These are phyloP conservation scores for Ustilago loliicola DNA, from an alignment of 1,284 basidiomycete genomes.

Conservation along the genomic window DNA sequence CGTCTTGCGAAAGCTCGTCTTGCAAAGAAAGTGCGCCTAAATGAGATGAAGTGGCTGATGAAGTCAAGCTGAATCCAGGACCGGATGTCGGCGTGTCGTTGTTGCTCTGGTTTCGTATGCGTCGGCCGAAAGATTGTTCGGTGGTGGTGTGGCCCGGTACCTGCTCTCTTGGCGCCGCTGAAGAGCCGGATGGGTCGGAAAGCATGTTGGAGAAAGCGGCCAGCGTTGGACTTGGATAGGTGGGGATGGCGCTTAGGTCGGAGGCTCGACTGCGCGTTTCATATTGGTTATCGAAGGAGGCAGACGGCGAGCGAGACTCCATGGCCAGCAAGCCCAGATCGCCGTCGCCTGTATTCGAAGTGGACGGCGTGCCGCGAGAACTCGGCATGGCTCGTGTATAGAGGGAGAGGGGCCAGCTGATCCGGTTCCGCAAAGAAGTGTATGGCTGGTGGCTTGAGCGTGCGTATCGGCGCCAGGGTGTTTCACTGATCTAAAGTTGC, in stretches of 20 bases:
- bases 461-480: background rate
- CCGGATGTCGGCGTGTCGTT: background rate
- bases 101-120: background rate
- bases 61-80: constrained; percentile 6
- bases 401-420: background rate
- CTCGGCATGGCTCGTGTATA: constrained; percentile 12
- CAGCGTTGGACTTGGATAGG: constrained; percentile 12
- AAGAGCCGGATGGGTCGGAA: background rate
- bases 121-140: background rate
- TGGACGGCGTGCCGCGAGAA: constrained; percentile 9
- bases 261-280: background rate
- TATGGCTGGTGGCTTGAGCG: background rate
- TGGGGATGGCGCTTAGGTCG: constrained; percentile 16
- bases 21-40: constrained; percentile 31
- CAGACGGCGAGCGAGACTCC: constrained; percentile 38
- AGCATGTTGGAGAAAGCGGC: constrained; percentile 7
- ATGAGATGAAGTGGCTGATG: constrained; percentile 31
- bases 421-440: background rate
- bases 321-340: constrained; percentile 47
- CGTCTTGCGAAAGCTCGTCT: constrained; percentile 13
- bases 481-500: background rate
- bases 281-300: constrained; percentile 28
- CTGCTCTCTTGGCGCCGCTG: background rate
- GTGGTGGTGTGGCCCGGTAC: background rate
- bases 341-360: constrained; percentile 37